Conservation (phyloP, 345 rosid species). For the Alliaria petiolata region DNA sequence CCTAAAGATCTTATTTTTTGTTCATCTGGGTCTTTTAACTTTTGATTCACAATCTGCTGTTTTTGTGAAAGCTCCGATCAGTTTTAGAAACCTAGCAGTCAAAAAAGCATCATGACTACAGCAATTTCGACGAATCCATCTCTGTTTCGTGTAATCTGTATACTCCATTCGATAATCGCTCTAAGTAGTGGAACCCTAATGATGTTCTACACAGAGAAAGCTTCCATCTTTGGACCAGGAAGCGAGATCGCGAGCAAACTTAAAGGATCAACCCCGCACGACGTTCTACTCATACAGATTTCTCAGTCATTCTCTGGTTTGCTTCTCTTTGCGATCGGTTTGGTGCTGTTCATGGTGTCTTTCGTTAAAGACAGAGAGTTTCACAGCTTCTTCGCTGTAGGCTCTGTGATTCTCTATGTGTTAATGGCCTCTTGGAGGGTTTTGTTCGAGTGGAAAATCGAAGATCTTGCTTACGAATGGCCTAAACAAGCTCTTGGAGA, state of each 20-base stretch:
- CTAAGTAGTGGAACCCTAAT: slow-evolving; percentile 63
- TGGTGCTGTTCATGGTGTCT: slow-evolving; percentile 76
- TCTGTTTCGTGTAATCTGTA: slow-evolving; percentile 41
- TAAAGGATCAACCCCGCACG: slow-evolving; percentile 86
- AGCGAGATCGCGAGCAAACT: slow-evolving; percentile 56
- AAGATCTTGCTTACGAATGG: slow-evolving; percentile 73
- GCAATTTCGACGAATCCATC: slow-evolving; percentile 29
- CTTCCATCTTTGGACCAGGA: slow-evolving; percentile 60
- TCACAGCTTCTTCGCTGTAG: slow-evolving; percentile 83
- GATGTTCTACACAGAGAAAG: slow-evolving; percentile 75
- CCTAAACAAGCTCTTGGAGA: slow-evolving; percentile 70
- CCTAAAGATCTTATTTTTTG: background rate
- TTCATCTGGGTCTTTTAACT: no score
- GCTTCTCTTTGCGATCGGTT: slow-evolving; percentile 77
- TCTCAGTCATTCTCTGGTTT: slow-evolving; percentile 90
- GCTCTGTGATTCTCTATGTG: slow-evolving; percentile 69
- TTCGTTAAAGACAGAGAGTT: slow-evolving; percentile 77
- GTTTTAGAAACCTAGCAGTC: background rate
- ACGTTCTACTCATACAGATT: slow-evolving; percentile 75
- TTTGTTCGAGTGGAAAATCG: slow-evolving; percentile 60
- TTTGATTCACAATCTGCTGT: no score
- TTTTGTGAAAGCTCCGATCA: no score
- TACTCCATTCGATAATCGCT: slow-evolving; percentile 72
- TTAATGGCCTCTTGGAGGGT: slow-evolving; percentile 76
- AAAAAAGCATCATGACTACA: slow-evolving; percentile 5